phyloP scores from a whole-genome alignment of 2,329 filamentous ascomycete species.

The Rutstroemia sp. region DNA sequence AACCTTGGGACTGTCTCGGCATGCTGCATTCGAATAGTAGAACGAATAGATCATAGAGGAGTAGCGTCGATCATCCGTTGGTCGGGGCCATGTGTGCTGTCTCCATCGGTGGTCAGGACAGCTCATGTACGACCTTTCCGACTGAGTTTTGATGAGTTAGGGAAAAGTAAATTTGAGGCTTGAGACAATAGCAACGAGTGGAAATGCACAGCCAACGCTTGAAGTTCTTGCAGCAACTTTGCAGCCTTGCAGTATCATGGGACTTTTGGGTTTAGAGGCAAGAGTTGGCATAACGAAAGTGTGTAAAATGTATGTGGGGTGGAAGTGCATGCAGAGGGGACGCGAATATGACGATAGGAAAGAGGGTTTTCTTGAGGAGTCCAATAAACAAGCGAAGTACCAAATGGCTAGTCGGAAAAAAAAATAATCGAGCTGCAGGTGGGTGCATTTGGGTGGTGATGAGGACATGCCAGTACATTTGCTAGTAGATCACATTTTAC shows the following conservation, averaged over 20 bases:
- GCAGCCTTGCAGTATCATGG: slow-evolving; percentile 24
- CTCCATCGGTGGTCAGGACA: slow-evolving; percentile 26
- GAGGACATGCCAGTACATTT: slow-evolving; percentile 16
- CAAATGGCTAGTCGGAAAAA: slow-evolving; percentile 7
- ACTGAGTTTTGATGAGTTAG: slow-evolving; percentile 19
- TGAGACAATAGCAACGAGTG: slow-evolving; percentile 24
- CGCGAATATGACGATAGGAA: slow-evolving; percentile 14
- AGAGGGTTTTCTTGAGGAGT: slow-evolving; percentile 3
- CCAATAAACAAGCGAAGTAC: slow-evolving; percentile 4
- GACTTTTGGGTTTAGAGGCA: slow-evolving; percentile 17
- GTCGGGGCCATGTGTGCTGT: slow-evolving; percentile 27
- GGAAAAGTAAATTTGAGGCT: slow-evolving; percentile 24
- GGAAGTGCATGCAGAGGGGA: slow-evolving; percentile 5
- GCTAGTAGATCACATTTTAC: slow-evolving; percentile 3
- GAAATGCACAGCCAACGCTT: slow-evolving; percentile 28
- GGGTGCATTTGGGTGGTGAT: slow-evolving; percentile 14
- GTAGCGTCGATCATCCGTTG: slow-evolving; percentile 29
- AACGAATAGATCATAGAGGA: slow-evolving; percentile 22
- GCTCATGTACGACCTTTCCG: slow-evolving; percentile 25
- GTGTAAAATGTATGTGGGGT: slow-evolving; percentile 9
- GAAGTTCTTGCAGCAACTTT: slow-evolving; percentile 21
- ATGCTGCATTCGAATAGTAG: slow-evolving; percentile 28
- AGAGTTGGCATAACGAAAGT: slow-evolving; percentile 20
- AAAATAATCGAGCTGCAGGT: slow-evolving; percentile 17
- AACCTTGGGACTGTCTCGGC: slow-evolving; percentile 28